Conservation (phyloP, 1,139 yeast species). For the Protomyces gravidus region DNA sequence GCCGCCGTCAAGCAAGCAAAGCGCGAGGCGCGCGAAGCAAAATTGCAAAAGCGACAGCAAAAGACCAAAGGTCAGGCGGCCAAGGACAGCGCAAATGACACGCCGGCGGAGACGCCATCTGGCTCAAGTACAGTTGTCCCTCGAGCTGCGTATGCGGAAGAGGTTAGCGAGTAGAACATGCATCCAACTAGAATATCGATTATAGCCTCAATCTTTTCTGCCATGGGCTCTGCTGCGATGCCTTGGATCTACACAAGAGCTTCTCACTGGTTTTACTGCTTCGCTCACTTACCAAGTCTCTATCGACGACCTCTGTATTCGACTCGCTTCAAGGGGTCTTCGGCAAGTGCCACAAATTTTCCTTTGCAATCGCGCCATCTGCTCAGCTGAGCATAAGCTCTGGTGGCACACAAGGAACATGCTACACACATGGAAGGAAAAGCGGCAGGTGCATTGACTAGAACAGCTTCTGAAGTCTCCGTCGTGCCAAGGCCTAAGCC, state of each 20-base stretch:
- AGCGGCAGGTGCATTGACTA: not conserved
- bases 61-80: not conserved
- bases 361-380: no score
- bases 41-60: not conserved
- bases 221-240: no score
- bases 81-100: not conserved
- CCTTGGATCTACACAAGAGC: no score
- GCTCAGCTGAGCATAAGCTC: no score
- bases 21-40: conserved; percentile 14
- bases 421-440: not conserved
- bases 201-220: no score
- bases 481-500: not conserved
- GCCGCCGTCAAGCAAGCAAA: conserved; percentile 25
- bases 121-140: conserved; percentile 9
- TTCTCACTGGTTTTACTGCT: no score
- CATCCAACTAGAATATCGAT: not conserved
- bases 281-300: no score
- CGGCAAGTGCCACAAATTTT: no score
- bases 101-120: not conserved
- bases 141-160: conserved; percentile 28
- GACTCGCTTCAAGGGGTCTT: no score
- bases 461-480: not conserved
- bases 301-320: no score
- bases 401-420: not conserved
- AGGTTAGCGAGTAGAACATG: conserved; percentile 7